Conservation (phyloP, 345 rosid species). For the Linum trigynum region DNA sequence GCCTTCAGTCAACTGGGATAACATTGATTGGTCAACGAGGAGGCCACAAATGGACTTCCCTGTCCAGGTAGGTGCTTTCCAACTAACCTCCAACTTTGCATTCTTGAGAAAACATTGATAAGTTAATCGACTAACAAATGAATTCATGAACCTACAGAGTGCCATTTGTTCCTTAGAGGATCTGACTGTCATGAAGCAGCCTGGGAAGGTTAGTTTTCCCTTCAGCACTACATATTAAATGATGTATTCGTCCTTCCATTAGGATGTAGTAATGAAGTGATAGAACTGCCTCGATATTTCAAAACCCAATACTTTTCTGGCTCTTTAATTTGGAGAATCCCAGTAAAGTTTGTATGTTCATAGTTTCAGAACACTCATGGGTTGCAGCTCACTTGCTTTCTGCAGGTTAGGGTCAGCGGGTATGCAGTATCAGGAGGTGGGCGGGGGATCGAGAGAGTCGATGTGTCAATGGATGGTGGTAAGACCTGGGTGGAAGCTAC, state of each 20-base stretch:
- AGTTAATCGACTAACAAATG: conserved; percentile 12
- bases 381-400: not conserved
- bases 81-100: not conserved
- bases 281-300: not conserved
- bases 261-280: not conserved
- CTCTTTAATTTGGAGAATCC: not conserved
- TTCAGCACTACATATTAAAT: too few relatives aligned
- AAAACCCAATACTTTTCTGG: not conserved
- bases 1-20: conserved; percentile 92
- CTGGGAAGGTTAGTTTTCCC: conserved; percentile 56
- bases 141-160: conserved; percentile 42
- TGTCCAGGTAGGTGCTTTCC: conserved; percentile 57
- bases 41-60: conserved; percentile 98
- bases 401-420: conserved; percentile 66
- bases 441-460: conserved; percentile 92
- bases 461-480: conserved; percentile 82
- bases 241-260: too few relatives aligned
- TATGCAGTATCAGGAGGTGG: conserved; percentile 97
- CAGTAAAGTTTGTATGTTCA: not conserved
- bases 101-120: not conserved
- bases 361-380: too few relatives aligned
- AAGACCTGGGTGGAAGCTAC: conserved; percentile 83
- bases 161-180: conserved; percentile 94
- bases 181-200: conserved; percentile 45
- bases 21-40: conserved; percentile 78